phyloP scores from a whole-genome alignment of 2,329 filamentous ascomycete genomes.

The Diaporthe humulicola region DNA sequence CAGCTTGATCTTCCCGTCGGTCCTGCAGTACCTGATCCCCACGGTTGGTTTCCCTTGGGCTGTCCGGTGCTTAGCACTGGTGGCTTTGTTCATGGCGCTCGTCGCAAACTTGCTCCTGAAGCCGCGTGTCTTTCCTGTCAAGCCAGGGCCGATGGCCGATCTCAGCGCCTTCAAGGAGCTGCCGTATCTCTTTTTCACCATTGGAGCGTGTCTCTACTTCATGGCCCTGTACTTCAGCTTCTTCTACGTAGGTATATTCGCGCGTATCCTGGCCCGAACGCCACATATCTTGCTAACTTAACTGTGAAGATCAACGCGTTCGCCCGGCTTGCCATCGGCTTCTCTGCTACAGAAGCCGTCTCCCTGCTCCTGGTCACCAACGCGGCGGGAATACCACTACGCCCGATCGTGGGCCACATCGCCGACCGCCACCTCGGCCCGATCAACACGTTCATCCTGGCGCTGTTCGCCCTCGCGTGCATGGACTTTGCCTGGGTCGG shows the following conservation, averaged over 20 bases:
- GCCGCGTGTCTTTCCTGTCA: constrained; percentile 59
- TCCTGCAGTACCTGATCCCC: constrained; percentile 61
- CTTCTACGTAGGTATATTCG: constrained; percentile 63
- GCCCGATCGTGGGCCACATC: constrained; percentile 64
- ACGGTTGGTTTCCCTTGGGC: constrained; percentile 73
- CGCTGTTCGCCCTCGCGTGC: constrained; percentile 58
- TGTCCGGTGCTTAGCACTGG: constrained; percentile 70
- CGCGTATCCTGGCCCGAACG: constrained; percentile 58
- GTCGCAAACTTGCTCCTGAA: constrained; percentile 58
- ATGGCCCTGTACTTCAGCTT: constrained; percentile 67
- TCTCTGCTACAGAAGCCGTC: constrained; percentile 64
- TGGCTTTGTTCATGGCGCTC: constrained; percentile 64
- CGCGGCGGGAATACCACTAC: constrained; percentile 67
- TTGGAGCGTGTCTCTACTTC: constrained; percentile 57
- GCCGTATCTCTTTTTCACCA: constrained; percentile 56
- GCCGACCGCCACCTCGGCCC: constrained; percentile 66
- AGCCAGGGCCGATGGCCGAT: constrained; percentile 62
- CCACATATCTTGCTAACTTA: constrained; percentile 23
- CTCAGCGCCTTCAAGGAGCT: constrained; percentile 63
- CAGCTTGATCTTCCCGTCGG: constrained; percentile 73
- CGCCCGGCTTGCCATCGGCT: constrained; percentile 54
- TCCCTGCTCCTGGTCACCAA: constrained; percentile 70
- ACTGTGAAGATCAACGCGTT: constrained; percentile 47
- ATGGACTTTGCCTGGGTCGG: constrained; percentile 69
- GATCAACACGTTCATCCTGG: constrained; percentile 67